Base-by-base conservation (phyloP, 352 stramenopile species). In the Phytophthora fragariaefolia region DNA sequence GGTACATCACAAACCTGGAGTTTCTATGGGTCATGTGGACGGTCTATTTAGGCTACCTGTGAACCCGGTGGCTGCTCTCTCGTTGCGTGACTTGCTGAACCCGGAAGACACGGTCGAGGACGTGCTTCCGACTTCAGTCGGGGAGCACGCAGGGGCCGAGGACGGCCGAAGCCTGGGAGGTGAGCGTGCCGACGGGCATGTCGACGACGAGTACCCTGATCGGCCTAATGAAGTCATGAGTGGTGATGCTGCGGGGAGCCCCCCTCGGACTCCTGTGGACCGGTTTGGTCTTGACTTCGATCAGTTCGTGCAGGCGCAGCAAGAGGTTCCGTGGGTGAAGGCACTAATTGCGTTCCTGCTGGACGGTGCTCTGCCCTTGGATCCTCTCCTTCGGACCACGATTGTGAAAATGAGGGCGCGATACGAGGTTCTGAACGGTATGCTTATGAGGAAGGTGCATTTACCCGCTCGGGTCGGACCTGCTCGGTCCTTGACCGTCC, bases 381-480 rank as follows among this genome's bases (percentile, higher is more conserved):
- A 60, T 34, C 49, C 40, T 20, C 38, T 49, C 18, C 22, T 67
- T 10, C 32, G 50, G 20, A 20, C 32, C 1, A 36, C 27, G 2
- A 15, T 61, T 1, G 15, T 61, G 15, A 38, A 43, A 12, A 67
- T 61, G 38, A n/a, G 7, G 8, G n/a, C 47, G 0, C 34, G 22
- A 6, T 54, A 53, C 7, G 10, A 26, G 6, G 27, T 66, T 4
- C 4, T 8, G 18, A 51, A 47, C 38, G 58, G 49, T 6, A 5
- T 58, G 6, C 36, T 68, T 32, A 56, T 56, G 51, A 17, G 43
- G 5, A 22, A 9, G 3, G 60, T 68, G 5, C n/a, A 58, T 24
- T 28, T 68, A 6, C 51, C 18, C 0, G 51, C 43, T 27, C 9
- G 30, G 12, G 46, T 46, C 1, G 60, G 45, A n/a, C 51, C 22